Conservation (phyloP, 169 alveolate genomes). For the Theileria annulata region DNA sequence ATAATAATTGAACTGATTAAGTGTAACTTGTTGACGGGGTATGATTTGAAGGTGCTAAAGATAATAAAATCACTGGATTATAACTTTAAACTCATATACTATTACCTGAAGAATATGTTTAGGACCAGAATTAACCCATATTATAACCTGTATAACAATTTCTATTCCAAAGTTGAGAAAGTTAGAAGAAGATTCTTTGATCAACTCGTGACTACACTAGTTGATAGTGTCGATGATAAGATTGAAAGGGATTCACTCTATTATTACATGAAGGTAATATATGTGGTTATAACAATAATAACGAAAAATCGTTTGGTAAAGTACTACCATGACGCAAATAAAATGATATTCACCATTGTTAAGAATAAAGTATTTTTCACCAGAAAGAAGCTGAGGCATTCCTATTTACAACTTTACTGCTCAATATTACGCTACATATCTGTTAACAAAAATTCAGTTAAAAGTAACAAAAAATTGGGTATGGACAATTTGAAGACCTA, state of each 20-base stretch:
- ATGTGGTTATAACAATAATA: background rate
- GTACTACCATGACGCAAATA: background rate
- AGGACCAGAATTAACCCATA: conserved; percentile 1
- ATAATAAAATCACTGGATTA: background rate
- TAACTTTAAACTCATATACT: background rate
- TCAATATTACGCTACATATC: background rate
- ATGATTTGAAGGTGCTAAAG: conserved; percentile 3
- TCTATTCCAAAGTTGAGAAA: background rate
- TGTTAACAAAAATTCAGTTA: background rate
- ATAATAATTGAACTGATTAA: conserved; percentile 6
- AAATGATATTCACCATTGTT: background rate
- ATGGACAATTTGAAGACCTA: background rate
- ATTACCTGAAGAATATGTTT: conserved; percentile 9
- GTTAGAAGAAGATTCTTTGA: background rate
- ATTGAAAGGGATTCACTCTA: background rate
- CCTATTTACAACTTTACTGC: background rate
- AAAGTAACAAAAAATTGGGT: background rate
- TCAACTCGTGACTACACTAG: background rate
- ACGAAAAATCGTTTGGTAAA: background rate
- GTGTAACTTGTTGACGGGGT: background rate
- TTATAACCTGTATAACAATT: background rate
- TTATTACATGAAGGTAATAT: background rate
- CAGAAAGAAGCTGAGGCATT: background rate
- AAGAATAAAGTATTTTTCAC: background rate
- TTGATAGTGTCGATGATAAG: background rate